Conservation (phyloP, 2,329 filamentous ascomycete species). For the Cryphonectria radicalis region DNA sequence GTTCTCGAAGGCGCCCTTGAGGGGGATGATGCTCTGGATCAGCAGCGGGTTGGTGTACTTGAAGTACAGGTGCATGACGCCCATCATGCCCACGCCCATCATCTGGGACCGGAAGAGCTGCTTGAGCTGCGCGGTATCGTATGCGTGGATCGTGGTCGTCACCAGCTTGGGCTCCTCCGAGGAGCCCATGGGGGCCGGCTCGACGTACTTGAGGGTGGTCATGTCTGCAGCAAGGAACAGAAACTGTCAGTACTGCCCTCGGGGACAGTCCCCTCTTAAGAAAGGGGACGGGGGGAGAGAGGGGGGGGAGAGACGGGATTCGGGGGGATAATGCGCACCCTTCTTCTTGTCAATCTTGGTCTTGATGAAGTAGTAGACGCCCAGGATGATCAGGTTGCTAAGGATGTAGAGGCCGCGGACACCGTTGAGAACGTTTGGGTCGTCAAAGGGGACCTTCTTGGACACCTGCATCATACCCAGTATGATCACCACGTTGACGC, state of each 20-base stretch:
- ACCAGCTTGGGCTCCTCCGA: slow-evolving; percentile 94
- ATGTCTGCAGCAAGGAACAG: slow-evolving; percentile 65
- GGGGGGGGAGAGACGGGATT: too few relatives aligned
- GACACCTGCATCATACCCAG: slow-evolving; percentile 98
- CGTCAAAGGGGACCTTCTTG: slow-evolving; percentile 93
- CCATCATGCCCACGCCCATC: slow-evolving; percentile 98
- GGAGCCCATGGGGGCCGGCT: slow-evolving; percentile 90
- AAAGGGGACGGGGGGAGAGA: too few relatives aligned
- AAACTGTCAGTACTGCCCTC: slow-evolving; percentile 9
- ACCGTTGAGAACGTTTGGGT: slow-evolving; percentile 65
- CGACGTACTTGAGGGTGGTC: slow-evolving; percentile 98
- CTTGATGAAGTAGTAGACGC: slow-evolving; percentile 85
- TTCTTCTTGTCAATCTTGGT: slow-evolving; percentile 92
- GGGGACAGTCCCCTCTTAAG: not conserved
- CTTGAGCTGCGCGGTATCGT: slow-evolving; percentile 87
- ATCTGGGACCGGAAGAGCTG: slow-evolving; percentile 85
- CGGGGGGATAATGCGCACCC: slow-evolving; percentile 61
- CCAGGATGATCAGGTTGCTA: slow-evolving; percentile 80
- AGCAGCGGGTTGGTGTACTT: slow-evolving; percentile 99
- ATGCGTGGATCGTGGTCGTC: slow-evolving; percentile 94
- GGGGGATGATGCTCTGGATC: slow-evolving; percentile 97
- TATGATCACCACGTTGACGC: slow-evolving; percentile 92
- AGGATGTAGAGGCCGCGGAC: slow-evolving; percentile 59
- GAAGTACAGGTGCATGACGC: slow-evolving; percentile 97
- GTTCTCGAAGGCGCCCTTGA: slow-evolving; percentile 93